Base-by-base conservation (phyloP, 257 asterid genomes). In the Gardenia jasminoides region DNA sequence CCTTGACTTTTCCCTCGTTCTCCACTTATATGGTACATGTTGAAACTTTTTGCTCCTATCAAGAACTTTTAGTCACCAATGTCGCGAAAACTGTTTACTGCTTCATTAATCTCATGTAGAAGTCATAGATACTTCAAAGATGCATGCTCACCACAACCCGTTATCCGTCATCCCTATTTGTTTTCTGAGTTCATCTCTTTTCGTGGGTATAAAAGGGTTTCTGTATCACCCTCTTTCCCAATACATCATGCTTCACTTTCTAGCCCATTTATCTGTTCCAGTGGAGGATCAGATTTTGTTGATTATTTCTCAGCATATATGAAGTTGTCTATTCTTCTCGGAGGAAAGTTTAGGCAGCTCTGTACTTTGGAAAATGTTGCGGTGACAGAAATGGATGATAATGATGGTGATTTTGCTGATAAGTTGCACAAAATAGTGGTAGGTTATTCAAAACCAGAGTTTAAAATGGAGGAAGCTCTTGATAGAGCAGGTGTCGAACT, bases 401-500 rank as follows among this genome's bases (percentile, higher is more conserved):
- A 33, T 31, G 78, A 28, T 48, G 84, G 80, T 61, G 82, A 77
- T 79, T 54, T 39, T 54, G 88, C 83, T 48, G 93, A 88, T 76
- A 88, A 83, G 89, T 85, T 90, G 48, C 82, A 89, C 76, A 88
- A 86, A 56, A 89, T 88, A 46, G 87, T 93, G 75, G 41, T 89
- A 83, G 94, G 88, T 88, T 85, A 87, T 86, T 84, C 92, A 1
- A 86, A 75, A 19, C 94, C 97, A 0, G 93, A 88, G 86, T 84
- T 82, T 69, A 90, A 92, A 86, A 91, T 93, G 97, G 98, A 93
- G 93, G 76, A 0, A 65, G 96, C 91, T 56, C 97, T 95, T 68
- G 98, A 91, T 79, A 80, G 82, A 31, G 83, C 86, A 13, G 86
- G 89, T 48, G 26, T 88, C n/a, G 81, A 83, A 74, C 78, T 93